Evolutionary conservation across 2,329 filamentous ascomycete species (phyloP).

Genomic region (Dothistroma pini): DNA sequence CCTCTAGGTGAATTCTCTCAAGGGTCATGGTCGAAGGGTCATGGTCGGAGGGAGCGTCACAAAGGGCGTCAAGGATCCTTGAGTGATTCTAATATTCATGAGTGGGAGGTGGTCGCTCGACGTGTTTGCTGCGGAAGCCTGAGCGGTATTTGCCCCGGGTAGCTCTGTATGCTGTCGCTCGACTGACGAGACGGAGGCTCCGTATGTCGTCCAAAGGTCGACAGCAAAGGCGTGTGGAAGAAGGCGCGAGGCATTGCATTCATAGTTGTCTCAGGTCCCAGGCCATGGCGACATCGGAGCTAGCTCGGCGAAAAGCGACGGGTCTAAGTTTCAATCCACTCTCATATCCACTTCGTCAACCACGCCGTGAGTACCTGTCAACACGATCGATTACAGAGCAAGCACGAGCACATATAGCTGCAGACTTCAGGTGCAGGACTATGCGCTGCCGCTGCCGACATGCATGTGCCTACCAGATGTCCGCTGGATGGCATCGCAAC

Average conservation of each 20-base stretch:
- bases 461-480: neutral
- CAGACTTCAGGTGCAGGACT: neutral
- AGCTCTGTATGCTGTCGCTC: slow-evolving; percentile 7
- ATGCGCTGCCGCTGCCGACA: neutral
- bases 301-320: too few relatives aligned
- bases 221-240: neutral
- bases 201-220: slow-evolving; percentile 3
- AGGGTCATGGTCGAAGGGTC: neutral
- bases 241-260: too few relatives aligned
- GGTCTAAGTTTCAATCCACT: too few relatives aligned
- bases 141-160: slow-evolving; percentile 12
- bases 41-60: neutral
- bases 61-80: neutral
- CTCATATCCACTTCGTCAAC: too few relatives aligned
- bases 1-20: neutral
- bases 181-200: slow-evolving; percentile 11
- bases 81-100: neutral
- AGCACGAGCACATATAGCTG: too few relatives aligned
- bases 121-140: slow-evolving; percentile 7
- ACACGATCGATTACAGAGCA: too few relatives aligned
- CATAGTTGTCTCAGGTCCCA: too few relatives aligned
- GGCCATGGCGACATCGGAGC: too few relatives aligned
- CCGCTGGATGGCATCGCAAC: neutral
- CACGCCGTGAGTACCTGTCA: too few relatives aligned
- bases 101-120: neutral